phyloP scores from a whole-genome alignment of 768 basidiomycete genomes.

The Serendipita sp. region DNA sequence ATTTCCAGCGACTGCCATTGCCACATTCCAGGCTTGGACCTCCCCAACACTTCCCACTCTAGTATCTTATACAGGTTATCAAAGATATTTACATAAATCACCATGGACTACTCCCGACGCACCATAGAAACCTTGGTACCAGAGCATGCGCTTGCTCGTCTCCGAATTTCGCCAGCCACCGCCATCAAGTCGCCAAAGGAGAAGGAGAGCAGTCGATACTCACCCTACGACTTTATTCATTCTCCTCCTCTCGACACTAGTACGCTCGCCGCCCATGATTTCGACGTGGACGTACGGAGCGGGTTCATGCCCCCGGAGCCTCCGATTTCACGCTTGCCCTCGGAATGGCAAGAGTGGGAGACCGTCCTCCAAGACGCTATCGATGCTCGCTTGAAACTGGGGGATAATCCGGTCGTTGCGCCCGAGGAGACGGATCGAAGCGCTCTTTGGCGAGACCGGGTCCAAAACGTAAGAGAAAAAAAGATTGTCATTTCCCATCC shows the following conservation, averaged over 20 bases:
- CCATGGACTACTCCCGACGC: background rate
- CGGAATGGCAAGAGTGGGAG: conserved; percentile 63
- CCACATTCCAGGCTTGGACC: no score
- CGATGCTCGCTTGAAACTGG: conserved; percentile 37
- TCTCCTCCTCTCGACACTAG: conserved; percentile 27
- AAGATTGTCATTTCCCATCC: no score
- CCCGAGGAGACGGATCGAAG: conserved; percentile 33
- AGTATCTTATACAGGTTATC: no score
- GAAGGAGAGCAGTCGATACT: background rate
- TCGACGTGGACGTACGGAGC: conserved; percentile 80
- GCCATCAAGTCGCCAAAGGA: background rate
- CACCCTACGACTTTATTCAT: background rate
- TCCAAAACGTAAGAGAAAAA: conserved; percentile 54
- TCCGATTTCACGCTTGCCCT: conserved; percentile 47
- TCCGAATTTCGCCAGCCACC: background rate
- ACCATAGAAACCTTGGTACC: background rate
- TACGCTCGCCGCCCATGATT: conserved; percentile 69
- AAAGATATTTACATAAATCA: background rate
- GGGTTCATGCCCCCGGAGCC: conserved; percentile 82
- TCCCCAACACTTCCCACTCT: no score
- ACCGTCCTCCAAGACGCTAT: conserved; percentile 35
- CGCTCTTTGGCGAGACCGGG: conserved; percentile 50
- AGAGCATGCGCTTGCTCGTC: background rate
- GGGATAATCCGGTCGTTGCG: conserved; percentile 37
- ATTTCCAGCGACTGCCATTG: no score